Evolutionary conservation across 805 yeast genomes (phyloP).

Genomic region (Yamadazyma olivae): DNA sequence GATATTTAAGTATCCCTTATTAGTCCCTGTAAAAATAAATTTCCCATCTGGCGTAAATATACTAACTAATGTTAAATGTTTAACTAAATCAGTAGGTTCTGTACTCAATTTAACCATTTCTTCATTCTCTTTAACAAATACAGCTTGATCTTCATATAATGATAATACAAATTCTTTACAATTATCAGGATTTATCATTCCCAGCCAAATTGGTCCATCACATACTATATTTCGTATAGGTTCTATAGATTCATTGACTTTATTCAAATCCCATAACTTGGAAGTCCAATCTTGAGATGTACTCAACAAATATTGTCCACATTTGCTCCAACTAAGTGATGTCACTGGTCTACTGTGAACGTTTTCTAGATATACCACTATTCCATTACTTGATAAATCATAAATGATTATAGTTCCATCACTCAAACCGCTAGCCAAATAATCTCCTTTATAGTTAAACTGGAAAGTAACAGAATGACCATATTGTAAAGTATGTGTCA

Average conservation of each 20-base stretch:
- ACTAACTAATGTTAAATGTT: constrained; percentile 48
- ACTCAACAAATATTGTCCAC: constrained; percentile 67
- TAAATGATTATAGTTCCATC: constrained; percentile 74
- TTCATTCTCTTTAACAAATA: constrained; percentile 40
- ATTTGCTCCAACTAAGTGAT: constrained; percentile 68
- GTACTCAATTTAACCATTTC: constrained; percentile 18
- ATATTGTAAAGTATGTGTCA: constrained; percentile 65
- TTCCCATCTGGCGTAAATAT: constrained; percentile 53
- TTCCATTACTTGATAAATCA: constrained; percentile 67
- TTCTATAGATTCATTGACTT: constrained; percentile 21
- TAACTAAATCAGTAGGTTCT: constrained; percentile 19
- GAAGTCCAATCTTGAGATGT: constrained; percentile 81
- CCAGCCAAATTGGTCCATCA: constrained; percentile 74
- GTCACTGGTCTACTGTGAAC: constrained; percentile 75
- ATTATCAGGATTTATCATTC: constrained; percentile 51
- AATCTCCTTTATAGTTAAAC: constrained; percentile 76
- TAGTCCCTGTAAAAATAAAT: constrained; percentile 70
- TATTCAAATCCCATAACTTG: constrained; percentile 72
- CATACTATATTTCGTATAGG: constrained; percentile 47
- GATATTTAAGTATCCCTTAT: constrained; percentile 72
- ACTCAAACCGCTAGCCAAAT: constrained; percentile 73
- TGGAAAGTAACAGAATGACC: constrained; percentile 66
- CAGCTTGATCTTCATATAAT: constrained; percentile 60
- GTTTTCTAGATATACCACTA: constrained; percentile 48
- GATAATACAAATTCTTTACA: constrained; percentile 56